Conservation (phyloP, 805 yeast genomes). For the Ogataea ganodermae region DNA sequence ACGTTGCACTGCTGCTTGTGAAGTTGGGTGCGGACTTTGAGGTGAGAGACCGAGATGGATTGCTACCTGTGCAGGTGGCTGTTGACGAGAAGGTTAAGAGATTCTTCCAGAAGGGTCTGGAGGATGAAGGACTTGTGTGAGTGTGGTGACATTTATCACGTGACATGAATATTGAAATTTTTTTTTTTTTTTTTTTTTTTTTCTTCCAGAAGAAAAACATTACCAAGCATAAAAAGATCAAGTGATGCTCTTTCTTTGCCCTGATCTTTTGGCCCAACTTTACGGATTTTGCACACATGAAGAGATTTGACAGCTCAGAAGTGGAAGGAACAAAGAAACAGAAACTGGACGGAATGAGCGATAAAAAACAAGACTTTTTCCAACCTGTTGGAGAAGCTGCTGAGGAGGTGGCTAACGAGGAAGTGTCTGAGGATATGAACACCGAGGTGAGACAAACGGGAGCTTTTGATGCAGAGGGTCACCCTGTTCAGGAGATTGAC, state of each 20-base stretch:
- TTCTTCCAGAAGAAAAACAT: conserved; percentile 4
- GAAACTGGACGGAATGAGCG: conserved; percentile 26
- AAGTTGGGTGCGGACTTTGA: conserved; percentile 66
- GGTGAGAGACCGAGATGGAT: conserved; percentile 51
- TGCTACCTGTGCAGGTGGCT: conserved; percentile 55
- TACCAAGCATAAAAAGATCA: not conserved
- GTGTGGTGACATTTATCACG: not conserved
- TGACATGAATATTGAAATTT: not conserved
- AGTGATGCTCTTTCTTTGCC: not conserved
- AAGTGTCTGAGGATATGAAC: conserved; percentile 24
- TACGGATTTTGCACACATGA: conserved; percentile 10
- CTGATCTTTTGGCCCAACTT: not conserved
- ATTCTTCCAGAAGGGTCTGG: conserved; percentile 36
- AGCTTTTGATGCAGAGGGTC: conserved; percentile 81
- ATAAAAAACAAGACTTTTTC: conserved; percentile 46
- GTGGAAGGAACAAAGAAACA: conserved; percentile 28
- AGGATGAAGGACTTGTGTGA: conserved; percentile 24
- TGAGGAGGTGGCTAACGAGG: conserved; percentile 43
- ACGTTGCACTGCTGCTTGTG: conserved; percentile 63
- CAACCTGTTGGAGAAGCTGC: conserved; percentile 64
- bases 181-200: conserved; percentile 10
- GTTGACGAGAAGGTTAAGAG: conserved; percentile 52
- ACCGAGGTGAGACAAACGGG: conserved; percentile 66
- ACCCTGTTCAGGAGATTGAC: conserved; percentile 93
- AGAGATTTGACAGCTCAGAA: conserved; percentile 18